Conservation (phyloP, 129 eudicot genomes). For the Solidago caesia region DNA sequence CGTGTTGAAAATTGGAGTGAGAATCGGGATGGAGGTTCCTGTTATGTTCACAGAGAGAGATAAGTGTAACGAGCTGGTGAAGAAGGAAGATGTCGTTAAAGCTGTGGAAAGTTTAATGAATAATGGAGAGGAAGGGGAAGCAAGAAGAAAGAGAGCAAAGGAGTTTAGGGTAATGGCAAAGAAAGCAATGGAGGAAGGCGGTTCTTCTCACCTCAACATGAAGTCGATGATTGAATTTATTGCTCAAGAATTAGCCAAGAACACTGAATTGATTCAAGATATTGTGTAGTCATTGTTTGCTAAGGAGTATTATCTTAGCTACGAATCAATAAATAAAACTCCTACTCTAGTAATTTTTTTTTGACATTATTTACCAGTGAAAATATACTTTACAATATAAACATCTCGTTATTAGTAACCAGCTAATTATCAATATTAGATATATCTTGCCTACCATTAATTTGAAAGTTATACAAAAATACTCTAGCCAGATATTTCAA, state of each 20-base stretch:
- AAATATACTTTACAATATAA: too few species aligned
- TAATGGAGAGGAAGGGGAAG: constrained; percentile 40
- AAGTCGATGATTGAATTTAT: constrained; percentile 29
- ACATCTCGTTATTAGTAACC: too few species aligned
- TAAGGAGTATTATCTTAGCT: too few species aligned
- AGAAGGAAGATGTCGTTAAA: constrained; percentile 34
- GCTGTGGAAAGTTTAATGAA: constrained; percentile 41
- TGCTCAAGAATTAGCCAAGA: background rate
- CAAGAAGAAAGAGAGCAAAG: constrained; percentile 38
- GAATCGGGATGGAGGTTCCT: constrained; percentile 40
- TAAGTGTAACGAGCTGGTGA: constrained; percentile 22
- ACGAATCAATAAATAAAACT: too few species aligned
- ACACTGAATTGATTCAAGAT: background rate
- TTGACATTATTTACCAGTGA: too few species aligned
- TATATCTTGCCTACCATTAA: too few species aligned
- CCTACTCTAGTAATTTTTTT: too few species aligned
- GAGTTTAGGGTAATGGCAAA: constrained; percentile 45
- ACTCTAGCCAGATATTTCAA: too few species aligned
- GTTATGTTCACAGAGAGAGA: constrained; percentile 27
- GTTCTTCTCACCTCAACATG: constrained; percentile 41
- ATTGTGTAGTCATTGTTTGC: background rate
- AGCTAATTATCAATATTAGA: too few species aligned
- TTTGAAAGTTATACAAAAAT: too few species aligned
- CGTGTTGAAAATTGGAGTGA: constrained; percentile 43
- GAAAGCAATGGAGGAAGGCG: constrained; percentile 46